These are phyloP conservation scores for Aspergillus pseudoglaucus DNA, from an alignment of 2,329 filamentous ascomycete genomes.

Conservation along the genomic window DNA sequence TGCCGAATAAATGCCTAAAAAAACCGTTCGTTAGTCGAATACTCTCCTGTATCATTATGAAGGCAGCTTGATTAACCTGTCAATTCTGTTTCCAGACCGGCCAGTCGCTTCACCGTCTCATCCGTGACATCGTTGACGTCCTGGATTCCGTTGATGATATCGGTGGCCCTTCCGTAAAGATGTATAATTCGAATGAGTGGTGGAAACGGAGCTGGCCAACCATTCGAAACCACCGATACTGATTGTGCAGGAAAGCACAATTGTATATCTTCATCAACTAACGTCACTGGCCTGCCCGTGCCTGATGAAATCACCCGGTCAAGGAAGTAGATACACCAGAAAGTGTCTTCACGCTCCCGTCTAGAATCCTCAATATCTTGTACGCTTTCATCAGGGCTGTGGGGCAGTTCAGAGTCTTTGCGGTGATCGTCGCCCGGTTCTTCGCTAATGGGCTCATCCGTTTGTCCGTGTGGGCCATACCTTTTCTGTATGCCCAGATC, in stretches of 20 bases:
- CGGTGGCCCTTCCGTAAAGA: constrained; percentile 76
- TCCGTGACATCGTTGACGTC: constrained; percentile 66
- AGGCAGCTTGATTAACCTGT: constrained; percentile 44
- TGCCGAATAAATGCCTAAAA: constrained; percentile 57
- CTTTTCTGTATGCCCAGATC: constrained; percentile 76
- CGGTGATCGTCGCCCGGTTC: constrained; percentile 41
- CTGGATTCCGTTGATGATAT: constrained; percentile 75
- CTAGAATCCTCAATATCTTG: constrained; percentile 56
- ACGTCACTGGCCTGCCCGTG: constrained; percentile 74
- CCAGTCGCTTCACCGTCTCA: constrained; percentile 65
- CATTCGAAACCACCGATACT: constrained; percentile 48
- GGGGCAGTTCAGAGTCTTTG: constrained; percentile 33
- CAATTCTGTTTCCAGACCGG: constrained; percentile 72
- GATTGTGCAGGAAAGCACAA: constrained; percentile 59
- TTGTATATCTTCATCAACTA: constrained; percentile 80
- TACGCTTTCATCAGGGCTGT: constrained; percentile 23
- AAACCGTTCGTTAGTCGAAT: constrained; percentile 1
- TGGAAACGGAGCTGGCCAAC: constrained; percentile 73
- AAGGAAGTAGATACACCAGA: constrained; percentile 85
- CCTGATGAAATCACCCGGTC: constrained; percentile 84
- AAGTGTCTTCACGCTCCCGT: constrained; percentile 76
- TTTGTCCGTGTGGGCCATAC: constrained; percentile 51
- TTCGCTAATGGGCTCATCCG: constrained; percentile 46
- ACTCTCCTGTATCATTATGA: neutral
- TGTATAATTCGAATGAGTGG: constrained; percentile 77